Evolutionary conservation across 2,329 filamentous ascomycete genomes (phyloP).

Genomic region (Pestalotiopsis sp.): DNA sequence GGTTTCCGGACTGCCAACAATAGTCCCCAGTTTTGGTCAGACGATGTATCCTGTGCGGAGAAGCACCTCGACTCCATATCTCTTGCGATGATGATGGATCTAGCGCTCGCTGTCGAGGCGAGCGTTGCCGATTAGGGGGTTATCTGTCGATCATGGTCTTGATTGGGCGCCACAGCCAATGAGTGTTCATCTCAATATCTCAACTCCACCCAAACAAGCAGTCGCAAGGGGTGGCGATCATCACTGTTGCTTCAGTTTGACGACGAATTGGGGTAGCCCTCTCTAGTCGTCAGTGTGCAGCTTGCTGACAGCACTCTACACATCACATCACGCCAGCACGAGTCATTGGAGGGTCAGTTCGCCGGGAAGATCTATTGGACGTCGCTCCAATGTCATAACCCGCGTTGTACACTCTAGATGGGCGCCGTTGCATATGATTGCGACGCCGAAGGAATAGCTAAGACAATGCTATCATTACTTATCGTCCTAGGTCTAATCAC

Average conservation of each 20-base stretch:
- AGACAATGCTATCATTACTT: background rate
- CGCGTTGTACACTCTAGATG: background rate
- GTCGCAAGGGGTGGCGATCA: background rate
- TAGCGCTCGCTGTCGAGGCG: background rate
- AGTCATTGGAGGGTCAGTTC: background rate
- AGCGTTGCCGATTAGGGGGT: background rate
- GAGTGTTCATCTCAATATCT: background rate
- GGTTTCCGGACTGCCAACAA: slow-evolving; percentile 19
- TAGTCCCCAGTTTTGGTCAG: slow-evolving; percentile 23
- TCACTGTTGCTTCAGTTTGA: background rate
- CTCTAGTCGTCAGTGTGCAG: background rate
- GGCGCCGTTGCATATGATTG: background rate
- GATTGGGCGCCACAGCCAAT: background rate
- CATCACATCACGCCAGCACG: background rate
- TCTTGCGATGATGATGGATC: slow-evolving; percentile 7
- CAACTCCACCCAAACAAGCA: background rate
- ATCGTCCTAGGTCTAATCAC: background rate
- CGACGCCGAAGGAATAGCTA: background rate
- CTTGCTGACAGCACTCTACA: background rate
- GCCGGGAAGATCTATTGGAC: background rate
- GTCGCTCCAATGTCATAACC: background rate
- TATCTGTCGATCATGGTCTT: background rate
- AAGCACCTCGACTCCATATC: slow-evolving; percentile 1
- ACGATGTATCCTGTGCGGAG: slow-evolving; percentile 18
- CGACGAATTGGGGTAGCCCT: background rate